Evolutionary conservation across 176 grass and related monocot genomes (phyloP), one percentile per base, ranked within the genome.

Genomic region (Carex myosuroides): DNA sequence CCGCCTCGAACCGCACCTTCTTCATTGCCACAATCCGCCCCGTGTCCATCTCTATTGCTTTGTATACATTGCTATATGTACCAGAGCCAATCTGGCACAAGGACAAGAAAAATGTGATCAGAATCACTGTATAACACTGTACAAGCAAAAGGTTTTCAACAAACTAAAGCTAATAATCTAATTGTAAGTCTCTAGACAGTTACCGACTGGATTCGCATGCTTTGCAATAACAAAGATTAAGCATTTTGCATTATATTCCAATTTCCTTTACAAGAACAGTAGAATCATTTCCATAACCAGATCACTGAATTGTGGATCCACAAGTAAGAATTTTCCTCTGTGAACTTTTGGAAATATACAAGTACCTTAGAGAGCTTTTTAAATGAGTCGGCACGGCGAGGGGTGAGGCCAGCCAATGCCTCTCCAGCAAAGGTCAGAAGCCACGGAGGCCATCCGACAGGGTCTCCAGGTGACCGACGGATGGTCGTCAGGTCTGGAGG

Each of bases 51-150:
- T 91, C 89, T 30, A 62, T 33, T 8, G 86, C 89, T 85, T 91
- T 91, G 83, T 91, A 91, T 69, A 91, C 89, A 68, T 91, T 91
- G 80, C 89, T 91, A 56, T 91, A 91, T n/a, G 89, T 91, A 52
- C 89, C 89, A n/a, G 89, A 86, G 10, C 89, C 89, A 70, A 91
- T 88, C 89, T 91, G 80, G 32, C 24, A 64, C 6, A 67, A 22
- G 1, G 42, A 82, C 35, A 82, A 30, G 24, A 41, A 52, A 82
- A 50, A 48, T 61, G 13, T 13, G 3, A 80, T 61, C 60, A 75
- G 44, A 74, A 13, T 53, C 24, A 18, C 37, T 42, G 39, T 71
- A 71, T 1, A 9, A 8, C 16, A 18, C 18, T 71, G 68, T 71
- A 44, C 11, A 72, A 72, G n/a, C 39, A 50, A 72, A 72, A 3